Base-by-base conservation (phyloP, 2,329 filamentous ascomycete genomes). In the Cadophora luteo-olivacea region DNA sequence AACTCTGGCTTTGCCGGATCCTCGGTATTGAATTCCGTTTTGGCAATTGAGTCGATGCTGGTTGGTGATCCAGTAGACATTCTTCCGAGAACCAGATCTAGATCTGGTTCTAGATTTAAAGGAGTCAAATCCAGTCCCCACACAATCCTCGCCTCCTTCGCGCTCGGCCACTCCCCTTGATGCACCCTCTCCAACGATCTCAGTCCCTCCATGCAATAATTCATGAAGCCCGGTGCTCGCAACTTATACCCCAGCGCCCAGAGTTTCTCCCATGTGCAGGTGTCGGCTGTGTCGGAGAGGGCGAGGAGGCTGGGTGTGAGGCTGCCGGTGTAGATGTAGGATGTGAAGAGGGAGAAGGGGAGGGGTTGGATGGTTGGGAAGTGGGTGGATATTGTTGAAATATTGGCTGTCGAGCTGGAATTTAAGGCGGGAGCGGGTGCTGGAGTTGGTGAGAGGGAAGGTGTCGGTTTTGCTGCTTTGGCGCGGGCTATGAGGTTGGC, bases 161-260 rank as follows among this genome's bases (percentile, higher is more conserved):
- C 6, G 3, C 12, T 48, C 12, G 41, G 58, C 58, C 58, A 61
- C 14, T 1, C 1, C n/a, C 38, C 58, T 1, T 49, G 3, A 3
- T 22, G 38, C 4, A 61, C 58, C 1, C 22, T 29, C 14, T 25
- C 16, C 22, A 61, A 6, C 19, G 24, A 24, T 3, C 58, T n/a
- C 19, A 61, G 24, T 1, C 29, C 41, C 16, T 49, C 58, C 58
- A 61, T 61, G 14, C 58, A 61, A 33, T 48, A 61, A 22, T 61
- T 61, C 41, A 48, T 48, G 24, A 61, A 61, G 1, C 58, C 58
- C 4, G 38, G 24, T 11, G 38, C 14, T 3, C 11, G 9, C 1
- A 61, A 14, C 1, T 12, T 12, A 12, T 9, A 61, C n/a, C 58
- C 58, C 24, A 61, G 22, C 7, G 24, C 38, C 24, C 41, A 49